These are phyloP conservation scores for Neohortaea acidophila DNA, from an alignment of 495 filamentous ascomycete genomes.

Conservation along the genomic window DNA sequence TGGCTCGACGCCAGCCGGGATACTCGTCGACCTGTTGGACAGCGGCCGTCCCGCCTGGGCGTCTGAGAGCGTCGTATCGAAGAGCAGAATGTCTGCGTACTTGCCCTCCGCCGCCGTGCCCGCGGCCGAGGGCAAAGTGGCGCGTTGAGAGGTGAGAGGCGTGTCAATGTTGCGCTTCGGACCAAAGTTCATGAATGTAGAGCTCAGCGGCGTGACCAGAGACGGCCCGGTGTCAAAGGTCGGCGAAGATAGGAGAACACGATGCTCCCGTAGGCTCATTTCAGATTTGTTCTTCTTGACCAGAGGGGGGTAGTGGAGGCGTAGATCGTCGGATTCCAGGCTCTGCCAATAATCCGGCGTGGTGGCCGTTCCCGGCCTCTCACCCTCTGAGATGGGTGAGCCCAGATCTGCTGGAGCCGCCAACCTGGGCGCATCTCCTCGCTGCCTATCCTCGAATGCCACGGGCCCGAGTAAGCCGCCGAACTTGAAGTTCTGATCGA, in stretches of 20 bases:
- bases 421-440: slow-evolving; percentile 27
- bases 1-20: slow-evolving; percentile 68
- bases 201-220: slow-evolving; percentile 57
- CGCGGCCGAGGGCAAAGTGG: slow-evolving; percentile 40
- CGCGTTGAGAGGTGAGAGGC: slow-evolving; percentile 27
- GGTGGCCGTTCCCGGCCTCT: slow-evolving; percentile 5
- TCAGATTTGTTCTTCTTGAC: slow-evolving; percentile 64
- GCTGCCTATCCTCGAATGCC: background rate
- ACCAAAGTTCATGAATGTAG: slow-evolving; percentile 44
- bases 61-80: slow-evolving; percentile 68
- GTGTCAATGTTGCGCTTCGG: slow-evolving; percentile 12
- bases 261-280: slow-evolving; percentile 56
- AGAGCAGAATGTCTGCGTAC: slow-evolving; percentile 60
- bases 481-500: slow-evolving; percentile 11
- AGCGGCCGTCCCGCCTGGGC: slow-evolving; percentile 42
- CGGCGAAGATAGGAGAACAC: slow-evolving; percentile 57
- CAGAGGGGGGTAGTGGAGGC: slow-evolving; percentile 31
- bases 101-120: slow-evolving; percentile 38
- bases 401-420: slow-evolving; percentile 17
- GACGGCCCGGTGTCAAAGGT: slow-evolving; percentile 48
- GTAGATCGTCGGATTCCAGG: slow-evolving; percentile 16
- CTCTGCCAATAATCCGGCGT: slow-evolving; percentile 4
- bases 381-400: slow-evolving; percentile 27
- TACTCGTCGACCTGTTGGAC: slow-evolving; percentile 33
- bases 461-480: slow-evolving; percentile 4